A percentile compares a stretch with the other conserved stretches of the same genome.
phyloP scores from a whole-genome alignment of 1,284 basidiomycete genomes.

The Coriolopsis trogii region DNA sequence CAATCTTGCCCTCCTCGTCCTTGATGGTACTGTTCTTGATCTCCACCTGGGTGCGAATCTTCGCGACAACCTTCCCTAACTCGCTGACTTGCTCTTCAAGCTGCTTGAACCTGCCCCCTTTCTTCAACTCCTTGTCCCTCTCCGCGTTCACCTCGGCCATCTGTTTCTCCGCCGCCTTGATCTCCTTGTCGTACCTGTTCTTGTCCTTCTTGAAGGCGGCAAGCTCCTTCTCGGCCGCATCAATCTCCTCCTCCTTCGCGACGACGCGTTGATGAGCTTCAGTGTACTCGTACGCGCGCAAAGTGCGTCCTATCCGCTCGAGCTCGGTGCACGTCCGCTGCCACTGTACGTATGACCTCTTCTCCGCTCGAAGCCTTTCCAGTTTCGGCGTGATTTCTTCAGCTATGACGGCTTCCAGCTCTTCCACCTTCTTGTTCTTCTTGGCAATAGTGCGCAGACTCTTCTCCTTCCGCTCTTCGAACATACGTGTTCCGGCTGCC shows the following conservation, averaged over 20 bases:
- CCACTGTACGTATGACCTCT: conserved; percentile 88
- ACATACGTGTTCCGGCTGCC: conserved; percentile 98
- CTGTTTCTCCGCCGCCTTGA: conserved; percentile 56
- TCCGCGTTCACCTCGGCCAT: conserved; percentile 65
- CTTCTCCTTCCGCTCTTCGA: conserved; percentile 98
- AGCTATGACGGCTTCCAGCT: conserved; percentile 77
- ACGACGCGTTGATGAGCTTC: conserved; percentile 51
- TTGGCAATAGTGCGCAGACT: conserved; percentile 96
- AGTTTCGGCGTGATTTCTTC: conserved; percentile 97
- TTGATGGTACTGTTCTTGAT: conserved; percentile 78
- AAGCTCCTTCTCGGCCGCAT: conserved; percentile 47
- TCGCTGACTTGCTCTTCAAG: conserved; percentile 81
- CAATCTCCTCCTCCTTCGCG: conserved; percentile 58
- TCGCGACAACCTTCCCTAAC: conserved; percentile 85
- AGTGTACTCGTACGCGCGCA: conserved; percentile 92
- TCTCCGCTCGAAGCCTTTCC: conserved; percentile 89
- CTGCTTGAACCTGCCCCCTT: conserved; percentile 77
- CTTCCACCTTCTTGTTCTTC: conserved; percentile 96
- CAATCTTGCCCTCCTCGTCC: conserved; percentile 78
- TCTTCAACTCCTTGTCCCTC: conserved; percentile 67
- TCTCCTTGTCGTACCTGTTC: conserved; percentile 49
- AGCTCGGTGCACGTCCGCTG: conserved; percentile 91
- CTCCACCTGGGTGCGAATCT: conserved; percentile 86
- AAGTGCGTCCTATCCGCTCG: conserved; percentile 83
- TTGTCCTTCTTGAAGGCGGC: conserved; percentile 49